Evolutionary conservation across 2,329 filamentous ascomycete species (phyloP), one percentile per base, ranked within the genome.

Genomic region (Sarocladiaceae sp.): DNA sequence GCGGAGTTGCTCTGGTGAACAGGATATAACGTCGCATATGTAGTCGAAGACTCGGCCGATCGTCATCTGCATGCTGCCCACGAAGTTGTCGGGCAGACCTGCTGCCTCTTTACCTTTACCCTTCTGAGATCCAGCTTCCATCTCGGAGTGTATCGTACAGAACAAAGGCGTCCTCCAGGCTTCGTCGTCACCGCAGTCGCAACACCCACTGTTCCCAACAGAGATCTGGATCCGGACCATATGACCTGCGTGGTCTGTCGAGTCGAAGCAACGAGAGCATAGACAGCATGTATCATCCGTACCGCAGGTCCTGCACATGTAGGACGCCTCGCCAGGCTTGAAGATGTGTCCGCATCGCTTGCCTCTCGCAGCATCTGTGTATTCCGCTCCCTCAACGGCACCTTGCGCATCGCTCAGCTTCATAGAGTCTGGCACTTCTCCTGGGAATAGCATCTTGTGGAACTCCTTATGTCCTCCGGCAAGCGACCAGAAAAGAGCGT

Each of bases 301-400:
- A 46, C 90, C 90, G 69, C 94, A 99, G 10, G 93, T 97, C 61
- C 91, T 88, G 77, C 94, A 99, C 61, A 87, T 82, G 68, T 97
- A 99, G 54, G 90, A 93, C 53, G 91, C 92, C 74, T 99, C 94
- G 49, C 93, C 94, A 13, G 83, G 80, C 71, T 93, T 93, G 78
- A 99, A 96, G 56, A 99, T 97, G 73, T 99, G 95, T 3, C 94
- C 95, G 67, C 94, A 99, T 44, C 91, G 86, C 70, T 95, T 95
- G 52, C 95, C 94, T 59, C 90, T 84, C 13, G 94, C 94, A 6
- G 88, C 87, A 59, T 93, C 88, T 18, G 90, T 94, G 66, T 97
- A 99, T 68, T 99, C 95, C 28, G 93, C 90, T 11, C 94, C 93
- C 64, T 96, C 91, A 53, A 90, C 79, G n/a, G 90, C 90, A 17